Evolutionary conservation across 2,329 filamentous ascomycete genomes (phyloP), one percentile per base, ranked within the genome.

Genomic region (Tolypocladium inflatum): DNA sequence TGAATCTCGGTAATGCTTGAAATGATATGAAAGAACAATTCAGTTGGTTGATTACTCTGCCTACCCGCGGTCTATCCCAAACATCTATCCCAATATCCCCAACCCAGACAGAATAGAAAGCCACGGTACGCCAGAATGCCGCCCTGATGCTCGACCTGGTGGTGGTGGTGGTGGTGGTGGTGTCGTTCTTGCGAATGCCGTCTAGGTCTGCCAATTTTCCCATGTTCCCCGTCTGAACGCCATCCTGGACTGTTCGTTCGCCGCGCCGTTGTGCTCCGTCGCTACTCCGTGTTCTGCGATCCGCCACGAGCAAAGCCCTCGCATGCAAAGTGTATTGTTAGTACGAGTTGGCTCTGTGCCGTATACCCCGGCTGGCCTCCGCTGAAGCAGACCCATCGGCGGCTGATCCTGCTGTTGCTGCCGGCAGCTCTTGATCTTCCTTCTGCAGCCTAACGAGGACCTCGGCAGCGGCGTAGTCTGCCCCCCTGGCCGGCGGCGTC

Each of bases 381-480:
- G 23, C 23, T 3, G 8, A 9, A 17, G 23, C 9, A 8, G 13
- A 48, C 17, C 5, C 23, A 11, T 3, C 13, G 6, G 11, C 6
- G 7, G 8, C 10, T 4, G 7, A 10, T 4, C 17, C 30, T n/a
- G 17, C 17, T 21, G 30, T 2, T 13, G 19, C 30, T 15, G 30
- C 4, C 3, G 5, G 4, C 2, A 21, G 19, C 19, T 6, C 42
- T 2, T 30, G 2, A 13, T 55, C 23, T 23, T 41, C 33, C 19
- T 30, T 54, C 23, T 56, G 54, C 10, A 59, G 50, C 41, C 33
- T 48, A 33, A 56, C 50, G 11, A 56, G 57, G 10, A 59, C 50
- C 6, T 55, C 55, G 13, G 57, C 57, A 2, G 57, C 57, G 2
- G 57, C 54, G 35, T 55, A 54, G 23, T 56, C 57, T 23, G 55